Evolutionary conservation across 2,329 filamentous ascomycete species (phyloP), one percentile per base, ranked within the genome.

Genomic region (Claviceps humidiphila): DNA sequence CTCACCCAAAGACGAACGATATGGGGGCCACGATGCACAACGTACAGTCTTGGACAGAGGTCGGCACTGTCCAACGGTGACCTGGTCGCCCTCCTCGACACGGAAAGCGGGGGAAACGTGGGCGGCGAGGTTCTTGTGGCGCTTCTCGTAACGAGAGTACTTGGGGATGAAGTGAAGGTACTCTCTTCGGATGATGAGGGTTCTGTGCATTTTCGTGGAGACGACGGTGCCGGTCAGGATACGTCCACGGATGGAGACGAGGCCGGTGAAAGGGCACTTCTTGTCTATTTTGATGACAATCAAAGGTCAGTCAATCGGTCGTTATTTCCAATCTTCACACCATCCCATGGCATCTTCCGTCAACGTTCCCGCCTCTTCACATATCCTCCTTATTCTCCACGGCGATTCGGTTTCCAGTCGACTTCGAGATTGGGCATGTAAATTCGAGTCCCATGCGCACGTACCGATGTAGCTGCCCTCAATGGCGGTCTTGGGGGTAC

Each of bases 171-270:
- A 98, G 82, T 98, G 93, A 59, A 98, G 89, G 83, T 98, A 98
- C 83, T 98, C 93, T 77, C 93, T 86, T 75, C 93, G 93, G 82
- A 98, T 94, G 78, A 98, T 86, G 73, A 97, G 79, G 68, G 93
- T 98, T 78, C 93, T 88, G 87, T 98, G 93, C 93, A 98, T 98
- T 88, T 98, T 98, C 78, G 93, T 98, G 68, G 91, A 97, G 71
- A 97, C 87, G 71, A 98, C 93, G 72, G 89, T 96, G 71, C 93
- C 93, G 73, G 91, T 97, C 64, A 98, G 82, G 83, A 98, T 98
- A 91, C 93, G 91, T 76, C 93, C 93, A 80, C 93, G 93, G 81
- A 98, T 98, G 63, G 93, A 97, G 74, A 98, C 90, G 74, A 91
- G 81, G 74, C 94, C 94, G 66, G 89, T 95, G 86, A 98, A 98